phyloP scores from a whole-genome alignment of 2,329 filamentous ascomycete species.

The Cladosporium sp. region DNA sequence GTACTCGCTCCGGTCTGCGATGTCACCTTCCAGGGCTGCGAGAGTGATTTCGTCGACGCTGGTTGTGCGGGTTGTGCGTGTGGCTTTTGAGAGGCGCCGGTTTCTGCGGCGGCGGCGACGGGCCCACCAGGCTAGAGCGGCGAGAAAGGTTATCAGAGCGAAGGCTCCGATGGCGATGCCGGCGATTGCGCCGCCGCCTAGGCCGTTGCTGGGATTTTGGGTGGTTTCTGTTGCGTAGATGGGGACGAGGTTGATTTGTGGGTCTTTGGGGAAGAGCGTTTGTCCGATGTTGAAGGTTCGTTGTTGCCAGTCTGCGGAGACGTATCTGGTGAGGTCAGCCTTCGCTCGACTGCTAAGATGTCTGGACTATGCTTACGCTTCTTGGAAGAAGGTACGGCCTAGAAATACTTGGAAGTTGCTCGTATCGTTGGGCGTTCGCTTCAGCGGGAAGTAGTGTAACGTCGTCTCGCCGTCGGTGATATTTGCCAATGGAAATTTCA shows the following conservation, averaged over 20 bases:
- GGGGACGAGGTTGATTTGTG: neutral
- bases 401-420: neutral
- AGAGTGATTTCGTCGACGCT: slow-evolving; percentile 9
- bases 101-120: neutral
- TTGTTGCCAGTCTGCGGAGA: neutral
- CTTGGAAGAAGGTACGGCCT: slow-evolving; percentile 4
- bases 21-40: neutral
- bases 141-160: slow-evolving; percentile 23
- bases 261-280: neutral
- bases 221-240: neutral
- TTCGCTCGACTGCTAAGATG: too few species aligned
- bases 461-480: neutral
- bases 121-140: neutral
- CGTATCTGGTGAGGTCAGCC: neutral
- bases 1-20: neutral
- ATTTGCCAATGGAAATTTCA: neutral
- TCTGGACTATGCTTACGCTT: neutral
- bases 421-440: neutral
- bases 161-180: slow-evolving; percentile 23
- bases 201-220: neutral
- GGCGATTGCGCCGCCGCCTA: neutral
- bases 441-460: neutral
- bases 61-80: neutral
- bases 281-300: neutral
- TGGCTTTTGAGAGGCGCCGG: neutral